These are phyloP conservation scores for Alternaria burnsii DNA, from an alignment of 2,329 filamentous ascomycete genomes.

Conservation along the genomic window DNA sequence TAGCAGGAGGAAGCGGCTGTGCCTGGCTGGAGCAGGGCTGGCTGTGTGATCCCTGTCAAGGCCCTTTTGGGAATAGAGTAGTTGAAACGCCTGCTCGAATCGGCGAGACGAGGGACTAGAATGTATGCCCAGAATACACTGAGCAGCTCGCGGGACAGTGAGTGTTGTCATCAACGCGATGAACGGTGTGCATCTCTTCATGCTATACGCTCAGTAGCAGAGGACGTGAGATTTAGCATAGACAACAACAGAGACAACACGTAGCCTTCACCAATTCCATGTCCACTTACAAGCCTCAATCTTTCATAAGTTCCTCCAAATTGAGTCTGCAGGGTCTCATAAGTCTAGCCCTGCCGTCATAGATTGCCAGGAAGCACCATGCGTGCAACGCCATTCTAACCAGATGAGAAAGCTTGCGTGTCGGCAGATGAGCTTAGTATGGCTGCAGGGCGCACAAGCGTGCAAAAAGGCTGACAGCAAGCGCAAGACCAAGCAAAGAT, in stretches of 20 bases:
- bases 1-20: slow-evolving; percentile 3
- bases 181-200: background rate
- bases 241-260: slow-evolving; percentile 2
- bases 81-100: background rate
- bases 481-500: background rate
- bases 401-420: slow-evolving; percentile 17
- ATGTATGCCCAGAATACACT: background rate
- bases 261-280: background rate
- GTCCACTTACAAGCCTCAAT: background rate
- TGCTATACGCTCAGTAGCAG: background rate
- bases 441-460: slow-evolving; percentile 1
- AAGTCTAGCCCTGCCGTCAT: slow-evolving; percentile 1
- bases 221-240: background rate
- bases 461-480: background rate
- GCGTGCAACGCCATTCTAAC: background rate
- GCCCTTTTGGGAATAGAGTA: slow-evolving; percentile 2
- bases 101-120: slow-evolving; percentile 1
- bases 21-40: slow-evolving; percentile 12
- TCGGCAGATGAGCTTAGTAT: slow-evolving; percentile 17
- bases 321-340: background rate
- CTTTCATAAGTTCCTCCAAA: background rate
- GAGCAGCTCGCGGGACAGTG: background rate
- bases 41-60: slow-evolving; percentile 5
- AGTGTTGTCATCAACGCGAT: background rate
- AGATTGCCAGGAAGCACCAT: background rate